Percentiles rank a stretch among this genome's conserved stretches.
These are phyloP conservation scores for Monosporascus sp. DNA, from an alignment of 2,329 filamentous ascomycete genomes.

Conservation along the genomic window DNA sequence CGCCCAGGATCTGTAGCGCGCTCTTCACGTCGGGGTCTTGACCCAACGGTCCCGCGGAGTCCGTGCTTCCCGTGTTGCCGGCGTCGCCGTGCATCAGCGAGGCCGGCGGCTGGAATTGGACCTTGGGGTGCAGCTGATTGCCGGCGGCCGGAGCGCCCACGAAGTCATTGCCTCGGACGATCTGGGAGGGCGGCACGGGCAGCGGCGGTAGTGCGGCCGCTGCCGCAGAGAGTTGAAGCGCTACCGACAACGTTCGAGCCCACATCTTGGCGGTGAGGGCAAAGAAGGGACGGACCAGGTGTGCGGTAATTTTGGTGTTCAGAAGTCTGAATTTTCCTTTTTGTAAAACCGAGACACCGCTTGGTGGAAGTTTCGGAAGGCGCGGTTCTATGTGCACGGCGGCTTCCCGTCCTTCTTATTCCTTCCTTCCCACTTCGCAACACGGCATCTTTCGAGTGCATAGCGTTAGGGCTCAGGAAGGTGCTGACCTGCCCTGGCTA, in stretches of 20 bases:
- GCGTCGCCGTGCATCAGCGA: neutral
- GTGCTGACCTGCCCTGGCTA: too few species aligned
- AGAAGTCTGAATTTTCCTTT: too few species aligned
- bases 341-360: too few species aligned
- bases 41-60: neutral
- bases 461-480: too few species aligned
- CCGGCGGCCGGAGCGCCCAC: neutral
- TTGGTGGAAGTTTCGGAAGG: too few species aligned
- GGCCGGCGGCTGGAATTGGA: neutral
- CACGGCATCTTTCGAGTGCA: too few species aligned
- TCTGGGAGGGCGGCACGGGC: neutral
- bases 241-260: neutral
- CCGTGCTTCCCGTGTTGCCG: slow-evolving; percentile 1
- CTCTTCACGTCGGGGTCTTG: neutral
- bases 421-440: too few species aligned
- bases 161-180: neutral
- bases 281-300: too few species aligned
- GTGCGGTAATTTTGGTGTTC: too few species aligned
- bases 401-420: too few species aligned
- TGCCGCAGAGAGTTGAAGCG: neutral
- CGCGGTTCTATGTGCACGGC: too few species aligned
- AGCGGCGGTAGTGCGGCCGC: neutral
- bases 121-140: neutral
- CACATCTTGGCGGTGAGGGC: neutral
- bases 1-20: neutral